A percentile compares a stretch with the other conserved stretches of the same genome.
These are phyloP conservation scores for Artemisia annua DNA, from an alignment of 129 eudicot genomes.

Conservation along the genomic window DNA sequence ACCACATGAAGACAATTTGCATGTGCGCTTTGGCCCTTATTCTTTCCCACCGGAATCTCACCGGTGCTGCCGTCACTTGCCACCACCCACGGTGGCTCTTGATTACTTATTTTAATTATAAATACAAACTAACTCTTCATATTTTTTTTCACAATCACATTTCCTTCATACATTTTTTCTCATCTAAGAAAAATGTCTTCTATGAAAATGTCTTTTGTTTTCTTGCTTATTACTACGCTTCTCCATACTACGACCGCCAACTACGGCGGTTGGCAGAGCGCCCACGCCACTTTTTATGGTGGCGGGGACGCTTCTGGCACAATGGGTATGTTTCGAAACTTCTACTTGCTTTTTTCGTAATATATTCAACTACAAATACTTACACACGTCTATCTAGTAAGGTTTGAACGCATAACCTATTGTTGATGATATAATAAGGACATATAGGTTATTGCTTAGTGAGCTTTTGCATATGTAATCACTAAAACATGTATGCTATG, in stretches of 20 bases:
- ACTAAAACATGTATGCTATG: too few species aligned
- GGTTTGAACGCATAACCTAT: too few species aligned
- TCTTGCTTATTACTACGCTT: slow-evolving; percentile 27
- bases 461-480: too few species aligned
- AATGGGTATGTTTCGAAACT: slow-evolving; percentile 39
- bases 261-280: slow-evolving; percentile 48
- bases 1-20: slow-evolving; percentile 35
- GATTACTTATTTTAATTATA: slow-evolving; percentile 24
- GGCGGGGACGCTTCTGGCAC: slow-evolving; percentile 59
- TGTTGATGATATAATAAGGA: too few species aligned
- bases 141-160: neutral
- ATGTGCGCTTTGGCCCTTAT: slow-evolving; percentile 40
- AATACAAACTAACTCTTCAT: slow-evolving; percentile 20
- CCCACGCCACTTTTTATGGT: slow-evolving; percentile 60
- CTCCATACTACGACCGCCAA: slow-evolving; percentile 30
- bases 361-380: neutral
- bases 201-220: slow-evolving; percentile 19
- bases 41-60: slow-evolving; percentile 29
- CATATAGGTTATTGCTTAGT: too few species aligned
- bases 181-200: slow-evolving; percentile 4
- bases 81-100: slow-evolving; percentile 15
- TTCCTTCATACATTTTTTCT: neutral
- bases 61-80: slow-evolving; percentile 24
- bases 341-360: neutral
- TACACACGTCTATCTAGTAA: neutral